Evolutionary conservation across 1,284 basidiomycete species (phyloP), one percentile per base, ranked within the genome.

Genomic region (Microbotryum lychnidis-dioicae): DNA sequence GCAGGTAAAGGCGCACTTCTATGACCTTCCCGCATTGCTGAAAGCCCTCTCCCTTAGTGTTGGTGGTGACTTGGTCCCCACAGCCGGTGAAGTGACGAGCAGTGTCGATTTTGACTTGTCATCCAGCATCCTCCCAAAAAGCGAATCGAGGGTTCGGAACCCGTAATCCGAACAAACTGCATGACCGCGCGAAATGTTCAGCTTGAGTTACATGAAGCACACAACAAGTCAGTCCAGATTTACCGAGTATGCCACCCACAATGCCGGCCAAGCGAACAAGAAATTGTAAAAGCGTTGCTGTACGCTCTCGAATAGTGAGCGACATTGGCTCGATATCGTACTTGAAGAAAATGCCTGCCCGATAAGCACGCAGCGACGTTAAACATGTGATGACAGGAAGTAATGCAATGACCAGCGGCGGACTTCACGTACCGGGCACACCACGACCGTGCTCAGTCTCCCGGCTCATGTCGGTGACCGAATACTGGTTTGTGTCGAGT

Each of bases 261-360:
- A 77, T 75, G n/a, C 76, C 76, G 0, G 75, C 80, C 9, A 80
- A 82, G 72, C 92, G 81, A 60, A 97, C 88, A 65, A 97, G 73
- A 67, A 97, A 83, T 67, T 92, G 86, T 2, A 87, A 73, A 51
- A 97, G 76, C 0, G 83, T 79, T 0, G 87, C 91, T 2, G 91
- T 94, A 9, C 91, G 83, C 75, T 97, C 90, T 66, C 87, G 82
- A 54, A 97, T 84, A 0, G 83, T 87, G 69, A 98, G 80, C 12
- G 83, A 80, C 75, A 98, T 82, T 1, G 92, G 91, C 73, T 98
- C 94, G 31, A 97, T 78, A 66, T 98, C 94, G 74, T 91, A 97
- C 75, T 94, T 93, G 85, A 94, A 92, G 80, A 92, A 94, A 72
- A 94, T 92, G 20, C 91, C 91, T 21, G 58, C 14, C 33, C 3